Conservation (phyloP, 352 stramenopile species). For the Pythium myriotylum region DNA sequence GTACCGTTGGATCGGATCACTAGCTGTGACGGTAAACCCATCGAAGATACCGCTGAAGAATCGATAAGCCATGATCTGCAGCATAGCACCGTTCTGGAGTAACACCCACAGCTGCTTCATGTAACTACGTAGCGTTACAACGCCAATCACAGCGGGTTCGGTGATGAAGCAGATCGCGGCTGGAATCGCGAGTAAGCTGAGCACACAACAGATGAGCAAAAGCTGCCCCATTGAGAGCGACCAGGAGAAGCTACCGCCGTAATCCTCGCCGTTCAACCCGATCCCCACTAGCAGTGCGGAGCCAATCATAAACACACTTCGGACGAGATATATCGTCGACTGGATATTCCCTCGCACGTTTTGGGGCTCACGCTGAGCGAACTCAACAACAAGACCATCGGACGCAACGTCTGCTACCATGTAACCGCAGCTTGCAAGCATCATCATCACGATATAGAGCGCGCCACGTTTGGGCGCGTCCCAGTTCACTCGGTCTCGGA, state of each 20-base stretch:
- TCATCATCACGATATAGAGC: conserved; percentile 39
- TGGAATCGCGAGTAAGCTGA: conserved; percentile 29
- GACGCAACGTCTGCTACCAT: conserved; percentile 42
- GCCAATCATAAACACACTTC: conserved; percentile 41
- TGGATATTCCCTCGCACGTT: conserved; percentile 37
- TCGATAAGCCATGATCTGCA: conserved; percentile 43
- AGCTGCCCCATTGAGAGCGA: conserved; percentile 33
- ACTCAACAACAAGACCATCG: conserved; percentile 46
- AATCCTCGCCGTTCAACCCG: conserved; percentile 38
- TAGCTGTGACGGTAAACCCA: conserved; percentile 33
- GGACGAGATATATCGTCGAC: conserved; percentile 45
- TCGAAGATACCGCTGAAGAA: conserved; percentile 49
- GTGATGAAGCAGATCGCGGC: conserved; percentile 24
- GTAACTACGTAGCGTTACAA: conserved; percentile 21
- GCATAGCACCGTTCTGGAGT: conserved; percentile 40
- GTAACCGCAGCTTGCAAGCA: conserved; percentile 45
- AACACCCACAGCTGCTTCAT: conserved; percentile 30
- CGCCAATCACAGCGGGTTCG: conserved; percentile 13
- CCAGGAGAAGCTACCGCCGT: conserved; percentile 41
- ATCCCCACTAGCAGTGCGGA: conserved; percentile 38
- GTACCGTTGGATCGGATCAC: conserved; percentile 37
- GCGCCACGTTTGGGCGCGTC: conserved; percentile 25
- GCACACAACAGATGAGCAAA: conserved; percentile 26
- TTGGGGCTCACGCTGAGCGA: conserved; percentile 44
- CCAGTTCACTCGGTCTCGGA: conserved; percentile 35